Percentiles rank a stretch among this genome's conserved stretches.
Evolutionary conservation across 2,329 filamentous ascomycete species (phyloP).

Genomic region (Xylaria sp.): DNA sequence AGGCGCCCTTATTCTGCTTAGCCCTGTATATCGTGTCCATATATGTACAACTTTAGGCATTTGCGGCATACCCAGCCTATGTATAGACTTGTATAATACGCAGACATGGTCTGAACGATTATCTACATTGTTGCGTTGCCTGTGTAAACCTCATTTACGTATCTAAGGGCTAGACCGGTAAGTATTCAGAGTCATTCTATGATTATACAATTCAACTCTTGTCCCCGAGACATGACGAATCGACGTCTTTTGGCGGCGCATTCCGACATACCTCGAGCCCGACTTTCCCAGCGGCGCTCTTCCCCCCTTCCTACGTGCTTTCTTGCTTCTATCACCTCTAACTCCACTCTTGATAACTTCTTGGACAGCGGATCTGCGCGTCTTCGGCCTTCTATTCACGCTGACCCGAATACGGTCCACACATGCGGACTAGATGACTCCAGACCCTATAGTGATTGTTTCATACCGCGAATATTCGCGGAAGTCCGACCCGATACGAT

Average conservation of each 20-base stretch:
- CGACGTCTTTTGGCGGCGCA: not conserved
- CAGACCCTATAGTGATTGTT: no score
- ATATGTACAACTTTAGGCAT: conserved; percentile 40
- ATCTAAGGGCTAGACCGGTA: not conserved
- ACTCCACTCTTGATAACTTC: no score
- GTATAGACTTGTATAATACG: conserved; percentile 41
- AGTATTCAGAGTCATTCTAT: not conserved
- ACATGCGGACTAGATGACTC: no score
- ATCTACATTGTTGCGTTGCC: not conserved
- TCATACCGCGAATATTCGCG: no score
- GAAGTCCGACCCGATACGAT: no score
- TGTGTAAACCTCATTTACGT: not conserved
- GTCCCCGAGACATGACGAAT: not conserved
- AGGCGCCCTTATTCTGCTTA: conserved; percentile 24
- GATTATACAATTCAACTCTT: not conserved
- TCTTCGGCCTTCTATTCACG: no score
- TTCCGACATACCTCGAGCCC: not conserved
- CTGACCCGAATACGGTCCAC: no score
- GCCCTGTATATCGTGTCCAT: conserved; percentile 35
- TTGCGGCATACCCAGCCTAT: conserved; percentile 33
- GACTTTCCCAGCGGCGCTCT: no score
- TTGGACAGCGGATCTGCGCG: no score
- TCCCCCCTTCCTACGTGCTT: no score
- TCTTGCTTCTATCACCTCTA: no score
- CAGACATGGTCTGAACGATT: conserved; percentile 13